phyloP scores from a whole-genome alignment of 2,329 filamentous ascomycete genomes.

The Fusarium cicatricum region DNA sequence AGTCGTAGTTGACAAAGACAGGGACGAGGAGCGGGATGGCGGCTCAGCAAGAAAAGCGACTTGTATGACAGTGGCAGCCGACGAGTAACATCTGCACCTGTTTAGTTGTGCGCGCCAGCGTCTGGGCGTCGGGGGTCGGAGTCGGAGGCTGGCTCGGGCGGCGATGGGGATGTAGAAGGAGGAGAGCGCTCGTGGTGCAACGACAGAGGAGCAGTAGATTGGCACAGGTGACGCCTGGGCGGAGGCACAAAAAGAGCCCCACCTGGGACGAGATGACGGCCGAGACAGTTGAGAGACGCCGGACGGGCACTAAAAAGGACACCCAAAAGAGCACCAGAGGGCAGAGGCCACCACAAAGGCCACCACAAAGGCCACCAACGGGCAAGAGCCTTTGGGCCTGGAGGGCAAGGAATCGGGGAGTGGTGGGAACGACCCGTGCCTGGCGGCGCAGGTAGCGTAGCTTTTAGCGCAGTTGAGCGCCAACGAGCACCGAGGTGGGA shows the following conservation, averaged over 20 bases:
- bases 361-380: slow-evolving; percentile 38
- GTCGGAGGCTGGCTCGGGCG: slow-evolving; percentile 32
- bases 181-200: slow-evolving; percentile 44
- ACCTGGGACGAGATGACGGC: slow-evolving; percentile 46
- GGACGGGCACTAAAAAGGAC: slow-evolving; percentile 32
- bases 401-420: slow-evolving; percentile 36
- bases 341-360: neutral
- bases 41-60: slow-evolving; percentile 40
- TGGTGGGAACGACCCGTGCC: slow-evolving; percentile 44
- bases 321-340: slow-evolving; percentile 32
- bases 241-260: slow-evolving; percentile 44
- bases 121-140: slow-evolving; percentile 39
- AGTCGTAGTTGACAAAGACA: slow-evolving; percentile 29
- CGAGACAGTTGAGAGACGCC: slow-evolving; percentile 42
- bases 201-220: slow-evolving; percentile 44
- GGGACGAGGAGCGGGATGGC: slow-evolving; percentile 31
- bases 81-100: slow-evolving; percentile 42
- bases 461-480: slow-evolving; percentile 42
- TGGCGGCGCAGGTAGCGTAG: slow-evolving; percentile 43
- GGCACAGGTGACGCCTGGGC: slow-evolving; percentile 45
- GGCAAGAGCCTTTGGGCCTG: slow-evolving; percentile 41
- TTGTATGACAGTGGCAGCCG: slow-evolving; percentile 41
- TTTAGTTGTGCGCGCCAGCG: slow-evolving; percentile 41
- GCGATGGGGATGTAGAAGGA: slow-evolving; percentile 41
- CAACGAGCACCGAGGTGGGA: slow-evolving; percentile 31